Evolutionary conservation across 2,329 filamentous ascomycete species (phyloP), one percentile per base, ranked within the genome.

Genomic region (Verticillium tricorpus): DNA sequence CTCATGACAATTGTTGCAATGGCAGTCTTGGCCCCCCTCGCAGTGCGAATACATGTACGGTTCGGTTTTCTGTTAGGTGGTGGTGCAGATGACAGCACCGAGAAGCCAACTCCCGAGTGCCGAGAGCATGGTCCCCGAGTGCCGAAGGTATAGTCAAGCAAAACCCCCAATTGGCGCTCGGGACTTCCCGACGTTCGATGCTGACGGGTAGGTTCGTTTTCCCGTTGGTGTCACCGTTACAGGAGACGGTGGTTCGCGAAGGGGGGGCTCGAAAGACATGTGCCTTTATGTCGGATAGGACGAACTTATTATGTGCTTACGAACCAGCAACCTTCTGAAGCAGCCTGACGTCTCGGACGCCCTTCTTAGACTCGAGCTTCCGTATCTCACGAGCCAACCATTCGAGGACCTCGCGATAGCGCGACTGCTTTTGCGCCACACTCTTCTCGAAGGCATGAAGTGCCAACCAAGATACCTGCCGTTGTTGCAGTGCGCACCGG

Each of bases 401-500:
- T 5, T 40, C 56, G 6, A 66, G 28, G 3, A 66, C 60, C 12
- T 56, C 34, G 3, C 54, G 32, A n/a, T 65, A 63, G 15, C 60
- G 60, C 19, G 64, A 57, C 56, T 66, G 63, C 40, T 40, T 63
- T 17, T 45, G 59, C 5, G 28, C 17, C 17, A 66, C 17, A 3
- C 58, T 55, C 45, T 32, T 58, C 37, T 55, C 59, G 52, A 57
- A 31, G 11, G 64, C 63, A 17, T 63, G 59, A 40, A 65, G 58
- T 3, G 59, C 64, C 14, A 66, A 89, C 88, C 87, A 88, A 61
- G 74, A 71, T 2, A 86, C 78, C 69, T 93, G 89, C 15, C 73
- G 72, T 66, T 82, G 85, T 59, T 80, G 84, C 34, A 93, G 78
- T 22, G 78, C 77, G 68, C 88, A 91, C 15, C 78, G 72, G 65